Evolutionary conservation across 768 basidiomycete genomes (phyloP), one percentile per base, ranked within the genome.

Genomic region (Strobilomyces confusus): DNA sequence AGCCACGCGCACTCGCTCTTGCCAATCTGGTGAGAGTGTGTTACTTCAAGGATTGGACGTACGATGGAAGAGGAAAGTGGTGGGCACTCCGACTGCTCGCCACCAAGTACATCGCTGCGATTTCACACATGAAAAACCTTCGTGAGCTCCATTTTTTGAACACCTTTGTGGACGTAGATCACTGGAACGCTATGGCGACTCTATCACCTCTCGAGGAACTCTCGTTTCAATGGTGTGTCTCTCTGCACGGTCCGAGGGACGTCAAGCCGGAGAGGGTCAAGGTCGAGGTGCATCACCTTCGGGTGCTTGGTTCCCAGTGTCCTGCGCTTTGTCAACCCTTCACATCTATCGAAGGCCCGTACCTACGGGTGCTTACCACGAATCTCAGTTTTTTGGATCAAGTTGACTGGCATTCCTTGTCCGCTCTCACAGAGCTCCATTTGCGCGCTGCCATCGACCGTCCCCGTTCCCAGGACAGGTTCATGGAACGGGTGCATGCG

Each of bases 91-190:
- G 1, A 29, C 29, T 29, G 6, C 9, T 9, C 6, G 2, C 9
- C 29, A 9, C 26, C 26, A 26, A 4, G 8, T 26, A 29, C 29
- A 11, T 41, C 40, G 12, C 20, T 41, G 40, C 3, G 12, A 41
- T 59, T 50, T 14, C n/a, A 3, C 38, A 54, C 32, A 67, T 69
- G 66, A 44, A 23, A 9, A 56, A 61, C 37, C 42, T 67, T 20
- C 54, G 41, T 14, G 14, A 48, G 5, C 48, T 67, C 37, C 15
- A 12, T 4, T 60, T 67, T 40, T 40, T 4, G 5, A 7, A 26
- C 12, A 17, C 2, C 41, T 9, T 14, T 12, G 23, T 26, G 11
- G 23, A 1, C 5, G 15, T 7, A 14, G 44, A 48, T 1, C 46
- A 66, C 38, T 64, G 67, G 58, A 1, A 25, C 13, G 55, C 44